Percentiles rank a stretch among this genome's conserved stretches.
These are phyloP conservation scores for Termitomyces sp. DNA, from an alignment of 1,284 basidiomycete genomes.

Conservation along the genomic window DNA sequence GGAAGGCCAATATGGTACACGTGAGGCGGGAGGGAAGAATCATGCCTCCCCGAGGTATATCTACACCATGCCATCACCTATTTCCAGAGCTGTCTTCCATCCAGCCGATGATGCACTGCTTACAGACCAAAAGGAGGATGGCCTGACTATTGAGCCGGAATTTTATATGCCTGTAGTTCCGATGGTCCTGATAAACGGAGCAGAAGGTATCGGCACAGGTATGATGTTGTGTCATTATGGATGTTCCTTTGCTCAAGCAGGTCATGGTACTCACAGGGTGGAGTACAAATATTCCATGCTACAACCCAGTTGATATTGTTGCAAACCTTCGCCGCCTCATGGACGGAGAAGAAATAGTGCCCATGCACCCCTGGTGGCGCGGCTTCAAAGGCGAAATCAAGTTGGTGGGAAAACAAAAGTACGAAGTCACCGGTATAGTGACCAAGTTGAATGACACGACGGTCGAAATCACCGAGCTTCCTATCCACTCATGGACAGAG, in stretches of 20 bases:
- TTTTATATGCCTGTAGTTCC: constrained; percentile 93
- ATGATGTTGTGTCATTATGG: constrained; percentile 18
- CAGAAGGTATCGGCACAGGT: constrained; percentile 98
- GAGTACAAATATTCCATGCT: constrained; percentile 93
- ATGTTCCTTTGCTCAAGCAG: not conserved
- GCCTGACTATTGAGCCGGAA: constrained; percentile 86
- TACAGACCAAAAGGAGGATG: constrained; percentile 85
- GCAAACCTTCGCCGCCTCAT: constrained; percentile 85
- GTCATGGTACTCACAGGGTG: constrained; percentile 59
- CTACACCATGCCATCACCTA: constrained; percentile 77
- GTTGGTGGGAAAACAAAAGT: constrained; percentile 78
- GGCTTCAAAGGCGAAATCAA: constrained; percentile 91
- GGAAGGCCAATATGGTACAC: constrained; percentile 96
- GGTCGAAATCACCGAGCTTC: constrained; percentile 93
- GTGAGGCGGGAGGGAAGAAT: constrained; percentile 88
- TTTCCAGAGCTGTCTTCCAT: constrained; percentile 82
- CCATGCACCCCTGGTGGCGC: constrained; percentile 97
- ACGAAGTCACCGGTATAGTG: constrained; percentile 76
- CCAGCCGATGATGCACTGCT: constrained; percentile 83
- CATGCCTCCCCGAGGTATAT: constrained; percentile 98
- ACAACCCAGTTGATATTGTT: constrained; percentile 90
- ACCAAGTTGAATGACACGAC: constrained; percentile 83
- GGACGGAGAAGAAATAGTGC: constrained; percentile 77
- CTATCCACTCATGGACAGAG: constrained; percentile 94
- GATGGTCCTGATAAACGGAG: constrained; percentile 88